These are phyloP conservation scores for Sporothrix luriei DNA, from an alignment of 2,329 filamentous ascomycete species.

Conservation along the genomic window DNA sequence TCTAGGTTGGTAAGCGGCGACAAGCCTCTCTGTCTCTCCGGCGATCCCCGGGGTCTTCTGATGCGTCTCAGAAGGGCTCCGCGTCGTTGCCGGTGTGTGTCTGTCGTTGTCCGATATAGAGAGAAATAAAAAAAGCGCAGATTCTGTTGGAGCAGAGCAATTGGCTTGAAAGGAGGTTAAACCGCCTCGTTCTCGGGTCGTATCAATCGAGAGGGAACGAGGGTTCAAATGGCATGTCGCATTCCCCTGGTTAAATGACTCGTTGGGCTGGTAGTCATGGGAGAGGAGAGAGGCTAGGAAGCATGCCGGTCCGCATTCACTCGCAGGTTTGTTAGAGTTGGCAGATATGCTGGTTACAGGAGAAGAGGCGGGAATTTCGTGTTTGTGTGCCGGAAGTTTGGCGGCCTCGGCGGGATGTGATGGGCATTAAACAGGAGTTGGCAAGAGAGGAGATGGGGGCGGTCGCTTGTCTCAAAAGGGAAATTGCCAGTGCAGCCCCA, in stretches of 20 bases:
- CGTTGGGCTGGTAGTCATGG: constrained; percentile 8
- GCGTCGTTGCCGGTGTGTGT: not conserved
- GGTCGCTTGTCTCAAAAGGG: constrained; percentile 23
- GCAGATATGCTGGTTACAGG: not conserved
- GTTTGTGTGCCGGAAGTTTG: constrained; percentile 19
- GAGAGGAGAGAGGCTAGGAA: constrained; percentile 10
- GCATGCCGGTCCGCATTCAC: not conserved
- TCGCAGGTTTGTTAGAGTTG: not conserved
- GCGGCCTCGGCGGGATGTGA: constrained; percentile 1
- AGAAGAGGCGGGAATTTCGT: constrained; percentile 21
- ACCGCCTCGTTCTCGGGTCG: not conserved
- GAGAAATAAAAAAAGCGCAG: no score
- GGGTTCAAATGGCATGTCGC: constrained; percentile 10
- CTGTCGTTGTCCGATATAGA: constrained; percentile 7
- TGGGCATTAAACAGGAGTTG: not conserved
- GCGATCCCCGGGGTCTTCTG: not conserved
- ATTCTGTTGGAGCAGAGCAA: not conserved
- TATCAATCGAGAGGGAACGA: not conserved
- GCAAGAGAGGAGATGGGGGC: constrained; percentile 14
- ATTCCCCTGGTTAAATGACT: not conserved
- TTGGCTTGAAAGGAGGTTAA: not conserved
- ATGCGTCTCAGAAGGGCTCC: not conserved
- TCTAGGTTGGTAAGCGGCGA: not conserved
- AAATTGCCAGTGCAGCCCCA: constrained; percentile 27
- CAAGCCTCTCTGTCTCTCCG: not conserved